phyloP scores from a whole-genome alignment of 2,329 filamentous ascomycete species.

The Colletotrichum truncatum region DNA sequence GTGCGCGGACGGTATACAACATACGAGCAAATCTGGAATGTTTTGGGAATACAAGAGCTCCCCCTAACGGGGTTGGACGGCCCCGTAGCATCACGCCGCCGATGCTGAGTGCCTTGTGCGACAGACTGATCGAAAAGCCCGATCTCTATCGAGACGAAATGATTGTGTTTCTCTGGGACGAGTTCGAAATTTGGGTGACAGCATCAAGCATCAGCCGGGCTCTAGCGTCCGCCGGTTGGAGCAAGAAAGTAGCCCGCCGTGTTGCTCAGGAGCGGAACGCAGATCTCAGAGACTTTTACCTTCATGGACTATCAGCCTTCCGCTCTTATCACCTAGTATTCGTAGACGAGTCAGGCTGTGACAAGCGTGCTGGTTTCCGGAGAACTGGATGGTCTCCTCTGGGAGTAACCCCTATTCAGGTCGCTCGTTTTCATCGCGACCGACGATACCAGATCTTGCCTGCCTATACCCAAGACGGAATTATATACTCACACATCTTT shows the following conservation, averaged over 20 bases:
- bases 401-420: too few species aligned
- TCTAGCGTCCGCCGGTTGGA: neutral
- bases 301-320: neutral
- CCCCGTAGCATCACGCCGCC: neutral
- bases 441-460: too few species aligned
- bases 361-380: conserved; percentile 1
- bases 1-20: neutral
- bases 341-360: neutral
- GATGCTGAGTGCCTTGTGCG: neutral
- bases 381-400: too few species aligned
- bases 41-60: neutral
- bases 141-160: neutral
- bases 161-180: neutral
- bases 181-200: neutral
- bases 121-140: neutral
- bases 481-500: too few species aligned
- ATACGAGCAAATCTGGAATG: neutral
- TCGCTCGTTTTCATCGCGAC: too few species aligned
- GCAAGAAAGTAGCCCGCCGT: neutral
- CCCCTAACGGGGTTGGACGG: neutral
- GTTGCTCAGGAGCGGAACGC: neutral
- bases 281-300: neutral
- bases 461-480: too few species aligned
- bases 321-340: neutral
- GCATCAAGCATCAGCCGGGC: neutral